Base-by-base conservation (phyloP, 2,329 filamentous ascomycete genomes). In the Chaetomiaceae sp. region DNA sequence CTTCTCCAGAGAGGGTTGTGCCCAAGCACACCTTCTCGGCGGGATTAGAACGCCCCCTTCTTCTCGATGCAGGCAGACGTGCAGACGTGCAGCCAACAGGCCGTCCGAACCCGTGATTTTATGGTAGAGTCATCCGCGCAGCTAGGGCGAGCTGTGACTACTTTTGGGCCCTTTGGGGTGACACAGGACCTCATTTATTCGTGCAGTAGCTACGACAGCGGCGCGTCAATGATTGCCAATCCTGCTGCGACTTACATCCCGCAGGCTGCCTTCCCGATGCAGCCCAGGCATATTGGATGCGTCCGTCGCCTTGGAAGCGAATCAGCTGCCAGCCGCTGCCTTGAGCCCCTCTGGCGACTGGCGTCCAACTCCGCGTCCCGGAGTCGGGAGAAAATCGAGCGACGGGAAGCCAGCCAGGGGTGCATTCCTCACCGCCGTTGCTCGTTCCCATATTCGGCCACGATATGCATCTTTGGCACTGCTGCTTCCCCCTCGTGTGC, bases 271-370 rank as follows among this genome's bases (percentile, higher is more conserved):
- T 38, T 26, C 26, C 33, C 27, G 32, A 38, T 24, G 33, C 11
- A 41, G n/a, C 20, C 19, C 9, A 38, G 34, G 42, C 45, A 14
- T 39, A 39, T 51, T n/a, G n/a, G n/a, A n/a, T n/a, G n/a, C n/a
- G 42, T 35, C 53, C 49, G 45, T 38, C 40, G 35, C 40, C 17
- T 11, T 33, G 53, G 53, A 53, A 53, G 35, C 53, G 46, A 52
- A 49, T 52, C 49, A 49, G 22, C 41, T 33, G 19, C 33, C 14
- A 22, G 34, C 4, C 10, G 4, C 8, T 29, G 12, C 3, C 12
- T 18, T 17, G 2, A 7, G 20, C 6, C 19, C 9, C n/a, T 15
- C 19, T 27, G 19, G 14, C n/a, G n/a, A 14, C 6, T 20, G 30
- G 15, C 10, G 14, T n/a, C n/a, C n/a, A 43, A 30, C 30, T 44